Evolutionary conservation across 345 rosid species (phyloP), one percentile per base, ranked within the genome.

Genomic region (Punica granatum): DNA sequence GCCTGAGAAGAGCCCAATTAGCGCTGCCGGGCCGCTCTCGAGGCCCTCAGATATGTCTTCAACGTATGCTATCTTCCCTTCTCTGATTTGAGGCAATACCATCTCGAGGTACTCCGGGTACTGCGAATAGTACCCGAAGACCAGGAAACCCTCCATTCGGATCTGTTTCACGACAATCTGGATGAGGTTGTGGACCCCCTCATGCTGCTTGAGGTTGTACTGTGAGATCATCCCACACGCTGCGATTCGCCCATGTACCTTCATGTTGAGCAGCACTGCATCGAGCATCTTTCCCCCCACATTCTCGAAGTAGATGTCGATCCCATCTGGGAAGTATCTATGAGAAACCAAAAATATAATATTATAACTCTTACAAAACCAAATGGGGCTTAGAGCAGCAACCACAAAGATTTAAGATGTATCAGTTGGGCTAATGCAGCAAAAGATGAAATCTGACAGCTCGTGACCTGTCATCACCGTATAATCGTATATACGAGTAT

Each of bases 261-360:
- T 77, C 80, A 77, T 77, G 74, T 77, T 69, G 63, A 62, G 66
- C 19, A 77, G 76, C 60, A 69, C 76, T 0, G 76, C 76, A 23
- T 77, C 80, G 3, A 77, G 74, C 80, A 73, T 73, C 67, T 72
- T 73, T 10, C 80, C 80, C 8, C 77, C 80, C 2, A 77, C 77
- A 23, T 77, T 77, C 28, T 77, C 74, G 48, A 77, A 77, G 65
- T 73, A 77, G 28, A 77, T 70, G 41, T 77, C 74, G 18, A 73
- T 73, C 28, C 77, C 77, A 31, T 73, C 41, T 0, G 66, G 73
- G n/a, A 68, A 68, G 68, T 63, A 67, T 39, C 72, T 68, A 58
- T 31, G 16, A 25, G 66, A 44, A 26, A 53, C 65, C n/a, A 54
- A 48, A 41, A 37, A 30, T 6, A 42, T n/a, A n/a, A n/a, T n/a